Percentiles rank a stretch among this genome's conserved stretches.
phyloP scores from a whole-genome alignment of 2,329 filamentous ascomycete genomes.

The Arthrobotrys megalospora region DNA sequence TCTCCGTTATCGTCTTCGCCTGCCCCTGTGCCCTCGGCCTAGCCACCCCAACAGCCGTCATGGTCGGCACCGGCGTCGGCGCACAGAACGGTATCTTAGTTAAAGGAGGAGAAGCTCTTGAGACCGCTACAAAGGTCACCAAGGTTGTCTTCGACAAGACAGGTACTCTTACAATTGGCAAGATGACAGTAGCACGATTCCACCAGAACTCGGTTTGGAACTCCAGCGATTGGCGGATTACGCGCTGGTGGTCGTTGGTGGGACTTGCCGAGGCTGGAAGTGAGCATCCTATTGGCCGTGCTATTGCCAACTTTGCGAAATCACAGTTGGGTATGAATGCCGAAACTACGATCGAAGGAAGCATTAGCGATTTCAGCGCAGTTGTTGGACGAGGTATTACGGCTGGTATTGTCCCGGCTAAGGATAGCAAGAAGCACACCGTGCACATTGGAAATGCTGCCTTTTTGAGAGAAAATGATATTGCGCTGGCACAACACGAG shows the following conservation, averaged over 20 bases:
- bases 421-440: slow-evolving; percentile 79
- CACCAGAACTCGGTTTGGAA: slow-evolving; percentile 80
- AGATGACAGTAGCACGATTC: slow-evolving; percentile 88
- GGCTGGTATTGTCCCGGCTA: slow-evolving; percentile 83
- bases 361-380: slow-evolving; percentile 86
- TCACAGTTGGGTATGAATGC: slow-evolving; percentile 79
- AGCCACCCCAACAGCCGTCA: slow-evolving; percentile 95
- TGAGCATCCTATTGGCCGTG: slow-evolving; percentile 95
- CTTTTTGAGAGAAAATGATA: slow-evolving; percentile 80
- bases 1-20: slow-evolving; percentile 97
- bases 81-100: slow-evolving; percentile 97
- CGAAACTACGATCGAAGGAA: slow-evolving; percentile 84
- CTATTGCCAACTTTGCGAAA: slow-evolving; percentile 83
- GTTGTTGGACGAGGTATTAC: slow-evolving; percentile 87
- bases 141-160: slow-evolving; percentile 96
- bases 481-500: slow-evolving; percentile 77
- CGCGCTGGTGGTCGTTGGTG: slow-evolving; percentile 95
- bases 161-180: slow-evolving; percentile 91
- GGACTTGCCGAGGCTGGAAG: slow-evolving; percentile 96
- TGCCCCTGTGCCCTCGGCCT: slow-evolving; percentile 97
- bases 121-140: slow-evolving; percentile 89
- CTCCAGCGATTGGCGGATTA: slow-evolving; percentile 76
- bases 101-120: slow-evolving; percentile 92
- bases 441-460: slow-evolving; percentile 87
- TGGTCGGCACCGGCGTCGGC: slow-evolving; percentile 98